Base-by-base conservation (phyloP, 371 early-diverging fungal genomes). In the Sanchytrium tribonematis region DNA sequence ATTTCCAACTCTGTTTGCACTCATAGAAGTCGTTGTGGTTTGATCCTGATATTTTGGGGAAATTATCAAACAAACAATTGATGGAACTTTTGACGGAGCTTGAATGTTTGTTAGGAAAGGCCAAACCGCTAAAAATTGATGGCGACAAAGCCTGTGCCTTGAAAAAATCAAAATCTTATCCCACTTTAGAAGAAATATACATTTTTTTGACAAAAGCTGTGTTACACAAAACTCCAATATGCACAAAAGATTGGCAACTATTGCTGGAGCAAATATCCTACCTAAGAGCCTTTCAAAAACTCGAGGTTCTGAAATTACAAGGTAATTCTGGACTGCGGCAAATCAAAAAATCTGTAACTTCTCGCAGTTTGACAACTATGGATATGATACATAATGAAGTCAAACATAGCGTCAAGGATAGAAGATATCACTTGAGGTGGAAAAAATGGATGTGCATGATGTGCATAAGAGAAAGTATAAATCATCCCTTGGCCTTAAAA, bases 1-100 rank as follows among this genome's bases (percentile, higher is more conserved):
- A 71, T 93, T 91, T 69, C 97, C 97, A 5, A 29, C 29, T 29
- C 67, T 67, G 67, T 67, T 67, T 12, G 5, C 48, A 48, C 48
- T 48, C 48, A 48, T 48, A 22, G n/a, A n/a, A n/a, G n/a, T n/a
- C n/a, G 22, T 48, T 22, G 12, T 12, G 22, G 48, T 48, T 48
- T 48, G 48, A 48, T 48, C 48, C 48, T 48, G 5, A 5, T 12
- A 48, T 5, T 48, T 48, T 5, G n/a, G n/a, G n/a, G n/a, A n/a
- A n/a, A n/a, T n/a, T 22, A 12, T 48, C 48, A 12, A 48, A 48
- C 48, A 12, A 12, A 48, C 12, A 5, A 48, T 12, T 48, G 48
- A 12, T 22, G 22, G 48, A 48, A 12, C 22, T 48, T 12, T 12
- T 48, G 22, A 48, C 5, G 5, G 48, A 48, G 5, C 22, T 48